These are phyloP conservation scores for Aspergillus latus DNA, from an alignment of 2,329 filamentous ascomycete species.

Conservation along the genomic window DNA sequence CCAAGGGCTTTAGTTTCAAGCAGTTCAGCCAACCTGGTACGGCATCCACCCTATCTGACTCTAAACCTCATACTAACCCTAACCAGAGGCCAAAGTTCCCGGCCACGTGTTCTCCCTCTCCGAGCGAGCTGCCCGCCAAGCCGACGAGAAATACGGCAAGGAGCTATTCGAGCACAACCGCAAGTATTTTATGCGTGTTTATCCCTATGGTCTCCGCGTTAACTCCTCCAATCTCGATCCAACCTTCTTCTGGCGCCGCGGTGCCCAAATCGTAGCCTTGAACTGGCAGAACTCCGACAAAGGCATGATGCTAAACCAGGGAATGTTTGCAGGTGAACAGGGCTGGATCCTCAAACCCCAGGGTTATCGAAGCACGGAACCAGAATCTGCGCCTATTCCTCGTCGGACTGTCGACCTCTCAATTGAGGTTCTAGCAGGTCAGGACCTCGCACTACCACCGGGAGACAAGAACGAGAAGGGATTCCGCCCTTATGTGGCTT, in stretches of 20 bases:
- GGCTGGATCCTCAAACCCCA: slow-evolving; percentile 85
- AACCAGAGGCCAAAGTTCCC: slow-evolving; percentile 51
- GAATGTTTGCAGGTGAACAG: slow-evolving; percentile 77
- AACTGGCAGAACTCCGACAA: slow-evolving; percentile 93
- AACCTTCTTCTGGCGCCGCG: slow-evolving; percentile 79
- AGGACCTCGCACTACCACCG: slow-evolving; percentile 68
- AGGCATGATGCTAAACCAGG: slow-evolving; percentile 94
- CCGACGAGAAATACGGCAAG: slow-evolving; percentile 53
- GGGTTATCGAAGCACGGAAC: slow-evolving; percentile 59
- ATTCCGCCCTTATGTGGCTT: slow-evolving; percentile 74
- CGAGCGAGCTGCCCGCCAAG: slow-evolving; percentile 65
- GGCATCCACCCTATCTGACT: slow-evolving; percentile 22
- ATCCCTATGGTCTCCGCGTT: slow-evolving; percentile 79
- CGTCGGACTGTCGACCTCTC: slow-evolving; percentile 63
- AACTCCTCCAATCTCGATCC: slow-evolving; percentile 86
- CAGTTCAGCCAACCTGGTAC: slow-evolving; percentile 65
- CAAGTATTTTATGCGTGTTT: slow-evolving; percentile 79
- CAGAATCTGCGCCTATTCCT: slow-evolving; percentile 38
- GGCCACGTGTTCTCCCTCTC: slow-evolving; percentile 66
- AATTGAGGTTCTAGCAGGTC: slow-evolving; percentile 74
- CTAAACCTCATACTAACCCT: slow-evolving; percentile 5
- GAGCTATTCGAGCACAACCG: slow-evolving; percentile 79
- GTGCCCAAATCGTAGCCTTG: slow-evolving; percentile 85
- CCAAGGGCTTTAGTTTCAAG: slow-evolving; percentile 78
- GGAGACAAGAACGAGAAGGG: slow-evolving; percentile 54